Evolutionary conservation across 2,329 filamentous ascomycete genomes (phyloP).

Genomic region (Aspergillus arachidicola): DNA sequence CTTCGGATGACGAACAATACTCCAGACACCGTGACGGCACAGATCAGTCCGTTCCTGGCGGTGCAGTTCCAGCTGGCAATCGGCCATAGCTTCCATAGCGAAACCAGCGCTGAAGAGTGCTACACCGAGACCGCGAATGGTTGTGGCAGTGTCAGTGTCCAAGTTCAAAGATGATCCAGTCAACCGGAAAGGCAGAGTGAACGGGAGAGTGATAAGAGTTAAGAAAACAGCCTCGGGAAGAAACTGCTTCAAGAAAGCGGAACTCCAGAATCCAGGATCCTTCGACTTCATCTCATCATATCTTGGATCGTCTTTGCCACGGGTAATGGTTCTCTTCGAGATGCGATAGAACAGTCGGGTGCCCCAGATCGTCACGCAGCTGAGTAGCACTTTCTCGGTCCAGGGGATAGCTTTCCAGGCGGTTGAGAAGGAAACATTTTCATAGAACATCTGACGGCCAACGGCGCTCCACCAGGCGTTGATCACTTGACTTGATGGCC

Average conservation of each 20-base stretch:
- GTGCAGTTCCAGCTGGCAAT: conserved; percentile 58
- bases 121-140: conserved; percentile 50
- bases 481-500: conserved; percentile 57
- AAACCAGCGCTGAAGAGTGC: conserved; percentile 61
- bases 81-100: conserved; percentile 59
- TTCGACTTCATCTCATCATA: conserved; percentile 55
- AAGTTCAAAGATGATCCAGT: conserved; percentile 33
- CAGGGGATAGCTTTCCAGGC: conserved; percentile 55
- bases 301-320: conserved; percentile 59
- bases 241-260: conserved; percentile 57
- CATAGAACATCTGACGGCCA: conserved; percentile 52
- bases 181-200: conserved; percentile 56
- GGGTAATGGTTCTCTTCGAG: conserved; percentile 50
- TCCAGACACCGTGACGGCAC: conserved; percentile 62
- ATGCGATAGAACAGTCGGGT: conserved; percentile 59
- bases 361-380: conserved; percentile 62
- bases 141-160: conserved; percentile 21
- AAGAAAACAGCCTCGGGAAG: conserved; percentile 61
- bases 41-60: conserved; percentile 48
- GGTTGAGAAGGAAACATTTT: conserved; percentile 49
- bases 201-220: conserved; percentile 59
- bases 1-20: conserved; percentile 65
- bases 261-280: conserved; percentile 60
- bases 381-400: conserved; percentile 58
- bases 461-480: conserved; percentile 65